Evolutionary conservation across 352 stramenopile genomes (phyloP).

Genomic region (Globisporangium cylindrosporum): DNA sequence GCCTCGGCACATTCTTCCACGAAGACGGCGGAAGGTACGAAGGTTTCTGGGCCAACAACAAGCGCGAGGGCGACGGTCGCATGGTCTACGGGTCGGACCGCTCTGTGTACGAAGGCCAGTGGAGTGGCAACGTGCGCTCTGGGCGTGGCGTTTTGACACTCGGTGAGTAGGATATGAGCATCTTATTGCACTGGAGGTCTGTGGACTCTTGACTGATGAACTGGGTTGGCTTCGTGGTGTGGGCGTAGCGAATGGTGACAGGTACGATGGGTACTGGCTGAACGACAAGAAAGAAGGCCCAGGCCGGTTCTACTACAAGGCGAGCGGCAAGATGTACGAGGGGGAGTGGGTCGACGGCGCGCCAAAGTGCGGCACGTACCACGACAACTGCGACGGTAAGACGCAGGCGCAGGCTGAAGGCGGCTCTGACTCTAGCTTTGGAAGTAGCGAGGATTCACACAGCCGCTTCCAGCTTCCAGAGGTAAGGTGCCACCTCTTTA

Average conservation of each 20-base stretch:
- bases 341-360: conserved; percentile 84
- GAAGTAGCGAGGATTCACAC: conserved; percentile 13
- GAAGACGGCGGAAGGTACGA: conserved; percentile 80
- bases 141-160: conserved; percentile 65
- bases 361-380: conserved; percentile 75
- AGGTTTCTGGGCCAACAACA: conserved; percentile 75
- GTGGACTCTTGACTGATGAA: not conserved
- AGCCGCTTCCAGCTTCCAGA: conserved; percentile 66
- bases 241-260: conserved; percentile 73
- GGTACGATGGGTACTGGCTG: conserved; percentile 85
- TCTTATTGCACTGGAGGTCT: not conserved
- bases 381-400: conserved; percentile 28
- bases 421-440: not conserved
- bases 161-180: conserved; percentile 27
- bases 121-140: conserved; percentile 67
- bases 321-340: conserved; percentile 84
- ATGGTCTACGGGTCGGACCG: conserved; percentile 81
- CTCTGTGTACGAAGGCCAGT: conserved; percentile 88
- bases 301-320: conserved; percentile 82
- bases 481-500: conserved; percentile 18
- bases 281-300: conserved; percentile 88
- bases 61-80: conserved; percentile 66
- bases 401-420: conserved; percentile 6
- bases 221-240: not conserved
- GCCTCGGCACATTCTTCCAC: conserved; percentile 81